Conservation (phyloP, 169 alveolate genomes). For the Babesia bovis region DNA sequence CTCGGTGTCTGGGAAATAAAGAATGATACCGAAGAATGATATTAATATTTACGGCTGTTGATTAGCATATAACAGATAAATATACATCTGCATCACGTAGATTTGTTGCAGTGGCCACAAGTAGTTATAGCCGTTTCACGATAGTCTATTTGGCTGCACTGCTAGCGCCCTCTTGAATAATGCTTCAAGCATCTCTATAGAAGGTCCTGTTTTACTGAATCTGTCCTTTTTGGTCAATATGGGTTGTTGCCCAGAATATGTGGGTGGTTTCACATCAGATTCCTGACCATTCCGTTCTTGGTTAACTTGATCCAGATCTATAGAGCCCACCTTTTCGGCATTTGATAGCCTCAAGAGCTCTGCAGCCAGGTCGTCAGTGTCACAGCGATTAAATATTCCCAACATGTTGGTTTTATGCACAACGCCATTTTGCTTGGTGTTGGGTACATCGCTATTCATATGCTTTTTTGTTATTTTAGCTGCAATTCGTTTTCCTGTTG, state of each 20-base stretch:
- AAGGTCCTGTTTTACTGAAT: background rate
- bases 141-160: background rate
- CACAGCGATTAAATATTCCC: background rate
- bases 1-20: slow-evolving; percentile 70
- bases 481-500: slow-evolving; percentile 80
- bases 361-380: background rate
- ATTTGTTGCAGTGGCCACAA: background rate
- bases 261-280: background rate
- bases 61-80: background rate
- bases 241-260: background rate
- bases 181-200: slow-evolving; percentile 5
- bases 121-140: background rate
- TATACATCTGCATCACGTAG: background rate
- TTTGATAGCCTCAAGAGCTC: background rate
- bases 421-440: background rate
- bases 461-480: slow-evolving; percentile 73
- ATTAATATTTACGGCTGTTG: background rate
- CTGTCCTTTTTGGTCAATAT: background rate
- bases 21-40: background rate
- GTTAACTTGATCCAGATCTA: background rate
- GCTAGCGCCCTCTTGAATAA: background rate
- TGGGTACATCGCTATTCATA: slow-evolving; percentile 4
- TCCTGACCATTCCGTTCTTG: background rate
- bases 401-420: background rate
- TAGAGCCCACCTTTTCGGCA: background rate